Evolutionary conservation across 140 eudicot species (phyloP).

Genomic region (Ambrosia hybrid): DNA sequence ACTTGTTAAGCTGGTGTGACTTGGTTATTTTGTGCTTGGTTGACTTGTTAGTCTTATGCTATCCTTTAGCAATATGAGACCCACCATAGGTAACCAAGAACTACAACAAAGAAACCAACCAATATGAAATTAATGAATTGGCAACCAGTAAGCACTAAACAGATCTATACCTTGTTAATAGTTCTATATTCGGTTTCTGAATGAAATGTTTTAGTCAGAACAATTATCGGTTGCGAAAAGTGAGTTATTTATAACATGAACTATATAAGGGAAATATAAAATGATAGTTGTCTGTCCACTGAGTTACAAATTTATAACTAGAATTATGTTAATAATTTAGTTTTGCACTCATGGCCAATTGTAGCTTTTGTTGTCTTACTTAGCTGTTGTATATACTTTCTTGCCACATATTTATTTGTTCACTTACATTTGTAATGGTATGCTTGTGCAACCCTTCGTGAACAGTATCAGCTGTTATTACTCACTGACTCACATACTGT

Average conservation of each 20-base stretch:
- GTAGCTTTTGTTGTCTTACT: slow-evolving; percentile 4
- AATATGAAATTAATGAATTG: too few species aligned
- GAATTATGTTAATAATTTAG: background rate
- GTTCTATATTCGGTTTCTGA: background rate
- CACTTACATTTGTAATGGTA: background rate
- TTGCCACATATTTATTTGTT: slow-evolving; percentile 19
- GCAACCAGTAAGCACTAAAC: too few species aligned
- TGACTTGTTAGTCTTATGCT: too few species aligned
- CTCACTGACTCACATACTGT: background rate
- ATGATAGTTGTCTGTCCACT: background rate
- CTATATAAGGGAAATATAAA: background rate
- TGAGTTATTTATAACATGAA: background rate
- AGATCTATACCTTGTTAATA: background rate
- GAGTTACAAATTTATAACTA: background rate
- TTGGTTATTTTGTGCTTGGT: too few species aligned
- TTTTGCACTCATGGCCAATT: background rate
- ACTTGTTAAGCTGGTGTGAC: too few species aligned
- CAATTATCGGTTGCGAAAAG: background rate
- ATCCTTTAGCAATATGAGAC: background rate
- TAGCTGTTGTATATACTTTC: background rate
- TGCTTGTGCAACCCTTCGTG: background rate
- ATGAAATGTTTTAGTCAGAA: slow-evolving; percentile 7
- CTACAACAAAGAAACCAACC: too few species aligned
- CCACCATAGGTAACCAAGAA: background rate
- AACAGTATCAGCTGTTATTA: too few species aligned